phyloP scores from a whole-genome alignment of 2,329 filamentous ascomycete genomes.

The Penicillium nordicum region DNA sequence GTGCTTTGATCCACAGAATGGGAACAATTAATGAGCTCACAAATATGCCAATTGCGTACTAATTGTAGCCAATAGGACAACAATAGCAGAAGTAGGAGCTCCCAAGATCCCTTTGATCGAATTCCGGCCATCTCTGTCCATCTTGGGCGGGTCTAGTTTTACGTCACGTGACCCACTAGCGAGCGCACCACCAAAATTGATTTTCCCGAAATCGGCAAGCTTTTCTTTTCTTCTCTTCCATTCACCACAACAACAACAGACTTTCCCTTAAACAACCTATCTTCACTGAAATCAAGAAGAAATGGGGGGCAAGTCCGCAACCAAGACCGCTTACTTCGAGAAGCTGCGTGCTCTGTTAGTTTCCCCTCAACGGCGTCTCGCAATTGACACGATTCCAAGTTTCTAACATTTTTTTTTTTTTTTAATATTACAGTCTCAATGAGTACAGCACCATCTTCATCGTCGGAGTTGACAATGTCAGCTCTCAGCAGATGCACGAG shows the following conservation, averaged over 20 bases:
- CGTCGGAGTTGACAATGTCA: constrained; percentile 98
- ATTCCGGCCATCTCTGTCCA: constrained; percentile 3
- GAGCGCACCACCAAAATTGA: constrained; percentile 39
- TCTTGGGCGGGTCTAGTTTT: constrained; percentile 4
- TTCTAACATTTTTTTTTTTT: not conserved
- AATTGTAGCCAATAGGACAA: not conserved
- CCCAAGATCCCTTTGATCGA: not conserved
- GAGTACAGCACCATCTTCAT: constrained; percentile 98
- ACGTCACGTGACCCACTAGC: constrained; percentile 36
- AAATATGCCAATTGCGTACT: not conserved
- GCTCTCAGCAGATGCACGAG: constrained; percentile 99
- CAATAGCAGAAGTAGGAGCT: not conserved
- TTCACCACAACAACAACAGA: constrained; percentile 27
- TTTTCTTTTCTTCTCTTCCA: constrained; percentile 15
- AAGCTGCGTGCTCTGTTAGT: constrained; percentile 56
- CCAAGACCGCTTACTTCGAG: constrained; percentile 98
- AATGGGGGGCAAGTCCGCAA: constrained; percentile 95
- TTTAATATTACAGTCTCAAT: constrained; percentile 59
- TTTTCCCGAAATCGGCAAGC: constrained; percentile 24
- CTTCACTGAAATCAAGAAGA: constrained; percentile 85
- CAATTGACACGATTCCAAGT: not conserved
- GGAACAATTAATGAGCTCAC: not conserved
- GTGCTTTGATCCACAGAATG: not conserved
- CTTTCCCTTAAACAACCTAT: constrained; percentile 97
- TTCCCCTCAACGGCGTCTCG: constrained; percentile 67